Base-by-base conservation (phyloP, 129 eudicot species). In the Tanacetum coccineum region DNA sequence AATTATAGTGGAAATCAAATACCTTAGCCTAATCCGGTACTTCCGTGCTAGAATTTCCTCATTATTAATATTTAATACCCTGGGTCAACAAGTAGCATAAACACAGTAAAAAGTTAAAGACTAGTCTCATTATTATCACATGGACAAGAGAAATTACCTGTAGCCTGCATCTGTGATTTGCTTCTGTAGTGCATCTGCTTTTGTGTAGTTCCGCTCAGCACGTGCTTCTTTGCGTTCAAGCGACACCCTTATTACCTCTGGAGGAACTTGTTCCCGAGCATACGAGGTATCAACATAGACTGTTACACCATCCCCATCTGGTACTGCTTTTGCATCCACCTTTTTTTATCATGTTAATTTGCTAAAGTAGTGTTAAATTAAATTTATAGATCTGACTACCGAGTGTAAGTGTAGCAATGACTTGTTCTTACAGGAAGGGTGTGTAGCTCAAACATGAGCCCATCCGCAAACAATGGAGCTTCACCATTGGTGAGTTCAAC, bases 221-320 rank as follows among this genome's bases (percentile, higher is more conserved):
- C 90, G 96, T 0, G 96, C 96, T 70, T 81, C 66, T 3, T 83
- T 70, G 74, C 90, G 64, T 78, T 85, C 82, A 39, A 68, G 85
- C 8, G 77, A 81, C 7, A 90, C 87, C 59, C 74, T n/a, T 66
- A 77, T 88, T 44, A 87, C 85, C 15, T 83, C 83, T 70, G 42
- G 78, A 21, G 97, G 97, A 75, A 83, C 94, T 60, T 39, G 71
- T 3, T 87, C 96, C 54, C 81, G 72, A 45, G 87, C 70, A 73
- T 91, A 80, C 4, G 25, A 66, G 7, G 83, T 71, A 52, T 85
- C 85, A 30, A 87, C 97, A 65, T 87, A 91, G 21, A 87, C 96
- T 12, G 88, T 91, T 51, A 87, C 63, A 9, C 88, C 82, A 83
- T 91, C 97, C 21, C 97, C 97, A 72, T 91, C 96, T 20, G 90